A percentile compares a stretch with the other conserved stretches of the same genome.
phyloP scores from a whole-genome alignment of 805 yeast species.

The Yamadazyma scolyti region DNA sequence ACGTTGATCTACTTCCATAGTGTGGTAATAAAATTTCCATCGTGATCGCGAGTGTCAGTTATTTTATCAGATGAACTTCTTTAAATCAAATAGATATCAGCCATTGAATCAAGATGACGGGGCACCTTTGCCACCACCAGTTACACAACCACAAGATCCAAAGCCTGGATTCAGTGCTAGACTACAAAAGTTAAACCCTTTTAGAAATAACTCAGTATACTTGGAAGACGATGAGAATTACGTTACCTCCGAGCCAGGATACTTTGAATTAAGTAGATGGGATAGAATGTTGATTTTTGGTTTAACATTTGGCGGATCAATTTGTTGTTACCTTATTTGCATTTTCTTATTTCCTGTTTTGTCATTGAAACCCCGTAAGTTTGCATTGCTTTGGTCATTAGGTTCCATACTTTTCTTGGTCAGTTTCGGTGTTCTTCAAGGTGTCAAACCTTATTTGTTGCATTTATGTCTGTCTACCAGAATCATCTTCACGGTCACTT shows the following conservation, averaged over 20 bases:
- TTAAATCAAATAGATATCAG: constrained; percentile 31
- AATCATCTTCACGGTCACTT: constrained; percentile 34
- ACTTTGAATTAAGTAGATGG: constrained; percentile 42
- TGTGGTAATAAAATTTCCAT: too few species aligned
- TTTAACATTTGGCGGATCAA: constrained; percentile 40
- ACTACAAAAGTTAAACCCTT: constrained; percentile 37
- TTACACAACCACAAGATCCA: constrained; percentile 18
- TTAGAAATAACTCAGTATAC: constrained; percentile 32
- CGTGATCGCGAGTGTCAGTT: too few species aligned
- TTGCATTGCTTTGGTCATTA: constrained; percentile 45
- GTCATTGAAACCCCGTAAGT: constrained; percentile 40
- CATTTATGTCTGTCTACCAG: constrained; percentile 42
- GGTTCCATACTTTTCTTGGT: constrained; percentile 44
- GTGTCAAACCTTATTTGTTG: constrained; percentile 34
- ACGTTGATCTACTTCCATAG: too few species aligned
- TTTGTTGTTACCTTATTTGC: constrained; percentile 39
- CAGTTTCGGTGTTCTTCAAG: constrained; percentile 45
- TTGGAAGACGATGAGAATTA: constrained; percentile 40
- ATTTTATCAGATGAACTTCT: constrained; percentile 30
- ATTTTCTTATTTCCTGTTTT: constrained; percentile 41
- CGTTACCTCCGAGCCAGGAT: constrained; percentile 43
- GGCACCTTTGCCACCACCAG: constrained; percentile 37
- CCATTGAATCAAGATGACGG: constrained; percentile 33
- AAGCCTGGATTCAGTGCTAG: constrained; percentile 20
- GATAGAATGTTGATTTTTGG: constrained; percentile 45